Evolutionary conservation across 1,139 yeast species (phyloP).

Genomic region (Suhomyces coccinellae): DNA sequence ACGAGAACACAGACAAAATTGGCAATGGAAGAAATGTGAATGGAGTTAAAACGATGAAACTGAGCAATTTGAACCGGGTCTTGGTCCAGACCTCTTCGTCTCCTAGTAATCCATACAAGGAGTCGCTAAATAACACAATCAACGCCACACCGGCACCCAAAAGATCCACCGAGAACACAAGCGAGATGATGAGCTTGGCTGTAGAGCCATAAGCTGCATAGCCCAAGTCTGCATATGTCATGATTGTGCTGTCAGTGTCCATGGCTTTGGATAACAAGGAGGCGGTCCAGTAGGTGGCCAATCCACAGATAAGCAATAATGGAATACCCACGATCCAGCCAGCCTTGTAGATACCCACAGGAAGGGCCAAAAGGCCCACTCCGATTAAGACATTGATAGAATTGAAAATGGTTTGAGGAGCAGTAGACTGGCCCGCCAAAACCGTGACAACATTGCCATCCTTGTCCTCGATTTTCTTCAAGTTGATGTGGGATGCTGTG

Average conservation of each 20-base stretch:
- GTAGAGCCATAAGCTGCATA: constrained; percentile 67
- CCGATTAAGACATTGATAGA: constrained; percentile 51
- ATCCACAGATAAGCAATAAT: constrained; percentile 39
- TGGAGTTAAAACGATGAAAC: constrained; percentile 47
- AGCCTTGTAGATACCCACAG: constrained; percentile 48
- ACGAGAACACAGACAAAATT: constrained; percentile 43
- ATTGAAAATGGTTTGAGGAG: constrained; percentile 51
- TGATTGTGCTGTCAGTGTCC: constrained; percentile 73
- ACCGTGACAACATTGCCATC: constrained; percentile 77
- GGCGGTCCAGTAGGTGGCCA: constrained; percentile 49
- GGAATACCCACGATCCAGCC: constrained; percentile 49
- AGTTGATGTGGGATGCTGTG: constrained; percentile 54
- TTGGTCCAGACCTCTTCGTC: constrained; percentile 42
- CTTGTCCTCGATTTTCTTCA: constrained; percentile 66
- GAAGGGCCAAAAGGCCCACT: constrained; percentile 50
- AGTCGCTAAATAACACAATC: constrained; percentile 56
- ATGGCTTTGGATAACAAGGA: constrained; percentile 44
- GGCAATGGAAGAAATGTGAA: constrained; percentile 49
- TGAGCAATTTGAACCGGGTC: constrained; percentile 36
- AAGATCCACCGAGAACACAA: constrained; percentile 48
- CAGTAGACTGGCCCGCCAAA: constrained; percentile 74
- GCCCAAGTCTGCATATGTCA: constrained; percentile 88
- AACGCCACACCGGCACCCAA: constrained; percentile 59
- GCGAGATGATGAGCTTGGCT: constrained; percentile 44
- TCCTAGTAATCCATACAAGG: constrained; percentile 45